Evolutionary conservation across 441 rosid species (phyloP), one percentile per base, ranked within the genome.

Genomic region (Melastoma candidum): DNA sequence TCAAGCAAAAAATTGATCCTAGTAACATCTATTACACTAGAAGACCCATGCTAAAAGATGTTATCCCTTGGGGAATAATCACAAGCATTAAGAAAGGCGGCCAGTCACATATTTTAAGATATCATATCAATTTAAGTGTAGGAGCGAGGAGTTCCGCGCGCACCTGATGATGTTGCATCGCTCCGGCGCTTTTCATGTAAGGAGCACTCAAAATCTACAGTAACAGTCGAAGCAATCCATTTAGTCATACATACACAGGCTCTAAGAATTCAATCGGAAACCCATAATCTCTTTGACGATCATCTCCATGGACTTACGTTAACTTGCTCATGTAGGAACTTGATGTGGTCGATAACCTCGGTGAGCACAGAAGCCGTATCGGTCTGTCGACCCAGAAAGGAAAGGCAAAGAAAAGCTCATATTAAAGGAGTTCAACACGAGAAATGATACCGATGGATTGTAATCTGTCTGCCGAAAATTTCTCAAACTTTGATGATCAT

Each of bases 281-380:
- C 22, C 10, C 7, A 13, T 17, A 6, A 48, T 11, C 22, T 17
- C 22, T 12, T 54, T 53, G 11, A 51, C 46, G 22, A 17, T 17
- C 22, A 17, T 17, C 22, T 17, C 22, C 22, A 17, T 17, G 22
- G 22, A 74, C 97, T 77, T 80, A 93, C 98, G 48, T 65, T 57
- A 55, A 93, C 81, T 80, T 93, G 97, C 14, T 81, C 85, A 72
- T 92, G 98, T 74, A 86, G 83, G 77, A 86, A 85, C 72, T 88
- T 88, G 77, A 92, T 88, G 85, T 84, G 84, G 62, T 86, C 97
- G 58, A 88, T 82, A 25, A 92, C 97, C 79, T 93, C 99, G 59
- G 97, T 81, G 43, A 93, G 95, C 83, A 93, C 99, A 14, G 98
- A 93, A 51, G 98, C 98, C 54, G 97, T 86, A 72, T 93, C 98